A percentile compares a stretch with the other conserved stretches of the same genome.
phyloP scores from a whole-genome alignment of 345 rosid species.

The Gossypium turneri region DNA sequence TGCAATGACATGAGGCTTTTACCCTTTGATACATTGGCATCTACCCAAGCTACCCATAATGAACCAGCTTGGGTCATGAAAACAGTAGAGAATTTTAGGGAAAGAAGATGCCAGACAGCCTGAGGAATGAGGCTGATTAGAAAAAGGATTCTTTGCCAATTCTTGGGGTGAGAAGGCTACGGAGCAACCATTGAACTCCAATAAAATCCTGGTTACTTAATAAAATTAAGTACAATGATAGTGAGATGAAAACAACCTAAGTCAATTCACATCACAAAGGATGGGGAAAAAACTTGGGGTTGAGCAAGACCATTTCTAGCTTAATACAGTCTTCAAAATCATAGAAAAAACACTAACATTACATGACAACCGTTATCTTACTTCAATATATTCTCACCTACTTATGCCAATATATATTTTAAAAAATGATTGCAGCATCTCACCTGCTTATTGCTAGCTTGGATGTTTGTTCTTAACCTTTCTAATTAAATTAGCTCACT shows the following conservation, averaged over 20 bases:
- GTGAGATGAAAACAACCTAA: background rate
- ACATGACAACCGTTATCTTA: background rate
- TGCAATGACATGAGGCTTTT: too few relatives aligned
- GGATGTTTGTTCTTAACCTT: background rate
- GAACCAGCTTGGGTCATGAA: too few relatives aligned
- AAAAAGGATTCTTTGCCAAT: too few relatives aligned
- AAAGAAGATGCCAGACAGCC: too few relatives aligned
- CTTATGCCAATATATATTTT: background rate
- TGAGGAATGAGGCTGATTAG: too few relatives aligned
- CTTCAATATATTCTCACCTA: background rate
- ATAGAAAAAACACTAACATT: background rate
- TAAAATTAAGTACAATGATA: background rate
- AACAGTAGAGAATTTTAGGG: too few relatives aligned
- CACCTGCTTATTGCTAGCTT: background rate
- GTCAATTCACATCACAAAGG: background rate
- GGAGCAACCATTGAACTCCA: background rate
- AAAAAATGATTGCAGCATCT: too few relatives aligned
- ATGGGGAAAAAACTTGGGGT: background rate
- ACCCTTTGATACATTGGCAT: too few relatives aligned
- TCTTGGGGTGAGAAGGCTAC: too few relatives aligned
- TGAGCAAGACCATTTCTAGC: background rate
- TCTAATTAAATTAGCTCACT: background rate
- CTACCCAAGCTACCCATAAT: too few relatives aligned
- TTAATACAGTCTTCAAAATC: background rate
- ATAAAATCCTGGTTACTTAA: background rate